A percentile compares a stretch with the other conserved stretches of the same genome.
Conservation (phyloP, 1,284 basidiomycete species). For the Spongispora temasekensis region DNA sequence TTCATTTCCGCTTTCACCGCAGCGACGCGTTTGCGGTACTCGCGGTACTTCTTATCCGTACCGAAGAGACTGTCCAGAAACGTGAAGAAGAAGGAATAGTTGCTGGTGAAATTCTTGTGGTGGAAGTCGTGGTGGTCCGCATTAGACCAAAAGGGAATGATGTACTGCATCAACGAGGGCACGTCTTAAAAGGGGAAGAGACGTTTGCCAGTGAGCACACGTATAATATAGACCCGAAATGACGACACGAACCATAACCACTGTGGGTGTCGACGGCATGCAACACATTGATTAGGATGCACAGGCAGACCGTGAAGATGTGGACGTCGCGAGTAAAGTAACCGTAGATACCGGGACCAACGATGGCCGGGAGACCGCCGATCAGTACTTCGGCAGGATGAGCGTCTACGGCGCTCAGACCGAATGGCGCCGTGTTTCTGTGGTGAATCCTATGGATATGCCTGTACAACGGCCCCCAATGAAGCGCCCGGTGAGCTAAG, state of each 20-base stretch:
- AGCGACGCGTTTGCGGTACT: too few relatives aligned
- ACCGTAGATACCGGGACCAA: slow-evolving; percentile 86
- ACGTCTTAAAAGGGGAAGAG: slow-evolving; percentile 68
- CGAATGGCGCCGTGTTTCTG: slow-evolving; percentile 97
- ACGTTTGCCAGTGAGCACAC: too few relatives aligned
- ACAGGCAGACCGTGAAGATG: slow-evolving; percentile 91
- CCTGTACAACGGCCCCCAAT: slow-evolving; percentile 92
- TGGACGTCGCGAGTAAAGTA: slow-evolving; percentile 76
- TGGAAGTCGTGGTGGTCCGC: slow-evolving; percentile 95
- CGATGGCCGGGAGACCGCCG: slow-evolving; percentile 84
- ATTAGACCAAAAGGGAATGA: slow-evolving; percentile 97
- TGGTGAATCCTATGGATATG: slow-evolving; percentile 98
- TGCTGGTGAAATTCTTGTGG: slow-evolving; percentile 59
- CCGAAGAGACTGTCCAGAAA: background rate
- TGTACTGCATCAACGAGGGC: slow-evolving; percentile 96
- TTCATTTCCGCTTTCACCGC: background rate
- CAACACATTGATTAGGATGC: slow-evolving; percentile 94
- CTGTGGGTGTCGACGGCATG: slow-evolving; percentile 98
- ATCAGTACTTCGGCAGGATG: slow-evolving; percentile 95
- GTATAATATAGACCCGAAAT: too few relatives aligned
- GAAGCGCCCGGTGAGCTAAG: slow-evolving; percentile 91
- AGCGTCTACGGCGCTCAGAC: slow-evolving; percentile 96
- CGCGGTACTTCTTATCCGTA: background rate
- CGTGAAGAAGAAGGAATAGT: background rate
- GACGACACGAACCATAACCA: slow-evolving; percentile 70